Conservation (phyloP, 495 filamentous ascomycete genomes). For the Thermochaetoides thermophila region DNA sequence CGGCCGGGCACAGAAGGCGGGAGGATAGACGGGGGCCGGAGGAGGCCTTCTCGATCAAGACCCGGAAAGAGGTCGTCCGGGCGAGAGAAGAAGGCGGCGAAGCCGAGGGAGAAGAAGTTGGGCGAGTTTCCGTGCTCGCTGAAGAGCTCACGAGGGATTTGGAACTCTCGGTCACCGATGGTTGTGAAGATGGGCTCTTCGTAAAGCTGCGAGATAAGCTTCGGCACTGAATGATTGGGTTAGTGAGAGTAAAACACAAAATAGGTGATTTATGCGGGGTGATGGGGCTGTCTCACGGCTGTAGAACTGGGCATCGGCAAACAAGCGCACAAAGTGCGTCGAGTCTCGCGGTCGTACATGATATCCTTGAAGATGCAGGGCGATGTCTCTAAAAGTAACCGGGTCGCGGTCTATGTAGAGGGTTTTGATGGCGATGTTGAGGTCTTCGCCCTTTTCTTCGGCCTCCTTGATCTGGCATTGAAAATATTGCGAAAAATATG, state of each 20-base stretch:
- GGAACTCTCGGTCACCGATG: conserved; percentile 73
- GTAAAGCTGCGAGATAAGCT: conserved; percentile 86
- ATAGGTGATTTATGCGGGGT: neutral
- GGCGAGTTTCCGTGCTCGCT: conserved; percentile 70
- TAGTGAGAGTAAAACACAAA: conserved; percentile 6
- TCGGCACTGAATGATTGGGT: conserved; percentile 47
- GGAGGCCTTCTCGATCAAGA: conserved; percentile 60
- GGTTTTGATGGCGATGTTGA: conserved; percentile 38
- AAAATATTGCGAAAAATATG: conserved; percentile 95
- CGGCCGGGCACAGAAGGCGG: conserved; percentile 71
- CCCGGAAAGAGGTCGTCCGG: conserved; percentile 77
- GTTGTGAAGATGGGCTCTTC: conserved; percentile 83
- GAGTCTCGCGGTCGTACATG: conserved; percentile 72
- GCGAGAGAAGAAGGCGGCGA: conserved; percentile 73
- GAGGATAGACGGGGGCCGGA: conserved; percentile 75
- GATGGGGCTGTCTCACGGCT: conserved; percentile 37
- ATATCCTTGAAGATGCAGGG: conserved; percentile 87
- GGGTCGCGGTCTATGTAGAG: conserved; percentile 95
- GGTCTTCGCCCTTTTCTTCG: conserved; percentile 40
- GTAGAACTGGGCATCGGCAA: conserved; percentile 95
- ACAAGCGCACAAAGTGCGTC: conserved; percentile 75
- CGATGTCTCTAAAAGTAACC: conserved; percentile 75
- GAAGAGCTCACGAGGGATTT: conserved; percentile 82
- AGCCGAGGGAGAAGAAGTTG: conserved; percentile 93
- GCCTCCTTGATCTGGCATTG: conserved; percentile 57